Conservation (phyloP, 2,329 filamentous ascomycete genomes). For the Dactylella cylindrospora region DNA sequence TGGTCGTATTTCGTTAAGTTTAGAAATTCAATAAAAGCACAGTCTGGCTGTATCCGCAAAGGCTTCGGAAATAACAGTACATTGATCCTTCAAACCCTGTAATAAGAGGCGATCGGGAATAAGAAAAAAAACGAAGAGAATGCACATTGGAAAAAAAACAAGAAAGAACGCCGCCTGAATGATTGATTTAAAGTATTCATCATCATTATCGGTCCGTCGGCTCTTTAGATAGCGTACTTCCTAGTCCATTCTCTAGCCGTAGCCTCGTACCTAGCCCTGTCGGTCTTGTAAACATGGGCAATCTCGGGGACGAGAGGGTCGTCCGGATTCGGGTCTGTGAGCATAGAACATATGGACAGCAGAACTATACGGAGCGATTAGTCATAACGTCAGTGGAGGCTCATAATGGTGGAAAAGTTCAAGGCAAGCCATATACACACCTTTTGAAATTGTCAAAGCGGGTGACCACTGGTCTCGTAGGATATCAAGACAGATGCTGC, state of each 20-base stretch:
- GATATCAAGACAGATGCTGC: slow-evolving; percentile 98
- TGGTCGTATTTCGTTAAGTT: too few relatives aligned
- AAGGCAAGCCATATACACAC: slow-evolving; percentile 57
- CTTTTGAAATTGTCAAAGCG: slow-evolving; percentile 96
- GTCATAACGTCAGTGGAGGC: too few relatives aligned
- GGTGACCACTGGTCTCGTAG: slow-evolving; percentile 99
- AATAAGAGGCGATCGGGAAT: background rate
- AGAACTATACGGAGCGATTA: slow-evolving; percentile 64
- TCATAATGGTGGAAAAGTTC: slow-evolving; percentile 1
- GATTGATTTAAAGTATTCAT: slow-evolving; percentile 39
- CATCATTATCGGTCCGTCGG: slow-evolving; percentile 43
- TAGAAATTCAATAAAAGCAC: slow-evolving; percentile 34
- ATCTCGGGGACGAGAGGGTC: slow-evolving; percentile 98
- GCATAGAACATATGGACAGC: slow-evolving; percentile 98
- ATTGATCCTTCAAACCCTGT: slow-evolving; percentile 23
- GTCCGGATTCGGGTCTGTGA: slow-evolving; percentile 98
- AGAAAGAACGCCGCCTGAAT: slow-evolving; percentile 44
- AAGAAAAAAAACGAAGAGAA: background rate
- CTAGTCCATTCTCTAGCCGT: slow-evolving; percentile 97
- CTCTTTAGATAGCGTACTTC: slow-evolving; percentile 87
- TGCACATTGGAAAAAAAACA: background rate
- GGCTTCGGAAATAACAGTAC: slow-evolving; percentile 39
- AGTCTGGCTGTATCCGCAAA: slow-evolving; percentile 43
- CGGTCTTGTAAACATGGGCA: slow-evolving; percentile 99
- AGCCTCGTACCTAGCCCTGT: slow-evolving; percentile 91